These are phyloP conservation scores for Phytopythium kandeliae DNA, from an alignment of 352 stramenopile species.

Conservation along the genomic window DNA sequence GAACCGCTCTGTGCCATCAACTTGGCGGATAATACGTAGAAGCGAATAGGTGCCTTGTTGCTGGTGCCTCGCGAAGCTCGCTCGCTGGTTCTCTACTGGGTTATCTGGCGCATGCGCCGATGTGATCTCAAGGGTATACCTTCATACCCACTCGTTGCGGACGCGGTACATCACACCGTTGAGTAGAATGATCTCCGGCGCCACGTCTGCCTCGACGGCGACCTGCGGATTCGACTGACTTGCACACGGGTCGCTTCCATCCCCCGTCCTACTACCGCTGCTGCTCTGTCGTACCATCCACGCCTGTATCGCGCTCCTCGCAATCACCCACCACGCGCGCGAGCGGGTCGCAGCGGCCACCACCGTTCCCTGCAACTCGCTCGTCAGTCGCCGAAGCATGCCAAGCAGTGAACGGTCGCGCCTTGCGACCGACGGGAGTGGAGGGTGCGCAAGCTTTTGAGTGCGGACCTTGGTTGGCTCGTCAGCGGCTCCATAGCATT, in stretches of 20 bases:
- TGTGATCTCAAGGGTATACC: neutral
- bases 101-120: neutral
- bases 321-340: neutral
- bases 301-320: neutral
- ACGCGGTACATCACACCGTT: neutral
- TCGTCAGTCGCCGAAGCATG: neutral
- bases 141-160: conserved; percentile 3
- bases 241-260: neutral
- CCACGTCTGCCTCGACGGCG: neutral
- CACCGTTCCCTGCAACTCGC: neutral
- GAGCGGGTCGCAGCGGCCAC: neutral
- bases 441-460: neutral
- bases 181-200: neutral
- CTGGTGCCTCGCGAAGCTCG: too few relatives aligned
- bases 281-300: neutral
- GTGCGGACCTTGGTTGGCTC: neutral
- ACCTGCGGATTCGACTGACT: neutral
- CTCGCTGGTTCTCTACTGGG: neutral
- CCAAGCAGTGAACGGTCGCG: neutral
- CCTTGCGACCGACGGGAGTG: neutral
- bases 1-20: conserved; percentile 12
- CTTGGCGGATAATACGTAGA: neutral
- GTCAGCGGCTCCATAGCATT: neutral
- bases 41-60: too few relatives aligned
- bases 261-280: neutral